A percentile compares a stretch with the other conserved stretches of the same genome.
Conservation (phyloP, 2,329 filamentous ascomycete genomes). For the Aspergillus bombycis region DNA sequence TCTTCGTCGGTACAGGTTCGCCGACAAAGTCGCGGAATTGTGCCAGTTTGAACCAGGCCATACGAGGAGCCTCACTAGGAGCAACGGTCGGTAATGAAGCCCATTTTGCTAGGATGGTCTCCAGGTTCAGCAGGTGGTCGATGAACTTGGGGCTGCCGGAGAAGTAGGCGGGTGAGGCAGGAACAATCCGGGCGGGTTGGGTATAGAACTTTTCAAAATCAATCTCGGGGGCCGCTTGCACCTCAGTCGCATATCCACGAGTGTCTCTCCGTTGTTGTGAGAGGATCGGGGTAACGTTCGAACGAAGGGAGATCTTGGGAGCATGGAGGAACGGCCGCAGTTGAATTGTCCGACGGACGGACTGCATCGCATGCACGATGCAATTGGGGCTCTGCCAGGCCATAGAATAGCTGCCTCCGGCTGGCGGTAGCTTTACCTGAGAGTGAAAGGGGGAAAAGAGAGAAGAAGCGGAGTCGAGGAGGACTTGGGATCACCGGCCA, state of each 20-base stretch:
- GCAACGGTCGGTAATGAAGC: slow-evolving; percentile 71
- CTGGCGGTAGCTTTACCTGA: slow-evolving; percentile 16
- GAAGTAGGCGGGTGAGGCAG: slow-evolving; percentile 92
- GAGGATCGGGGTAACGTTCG: slow-evolving; percentile 16
- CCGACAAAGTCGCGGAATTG: slow-evolving; percentile 74
- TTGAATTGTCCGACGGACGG: slow-evolving; percentile 33
- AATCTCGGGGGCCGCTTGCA: slow-evolving; percentile 36
- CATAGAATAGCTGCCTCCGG: slow-evolving; percentile 29
- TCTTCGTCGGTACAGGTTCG: slow-evolving; percentile 73
- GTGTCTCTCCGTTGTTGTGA: slow-evolving; percentile 21
- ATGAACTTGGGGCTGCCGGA: slow-evolving; percentile 82
- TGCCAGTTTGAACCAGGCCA: slow-evolving; percentile 78
- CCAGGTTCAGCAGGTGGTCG: slow-evolving; percentile 76
- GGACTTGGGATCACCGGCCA: neutral
- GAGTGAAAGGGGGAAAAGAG: neutral
- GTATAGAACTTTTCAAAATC: slow-evolving; percentile 35
- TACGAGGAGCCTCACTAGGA: slow-evolving; percentile 67
- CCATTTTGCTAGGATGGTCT: slow-evolving; percentile 72
- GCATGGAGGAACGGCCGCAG: slow-evolving; percentile 46
- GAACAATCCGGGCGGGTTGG: slow-evolving; percentile 71
- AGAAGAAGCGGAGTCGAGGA: neutral
- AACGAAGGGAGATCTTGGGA: slow-evolving; percentile 20
- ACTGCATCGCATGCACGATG: slow-evolving; percentile 39
- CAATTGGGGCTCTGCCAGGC: slow-evolving; percentile 41
- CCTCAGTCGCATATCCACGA: slow-evolving; percentile 32